Conservation (phyloP, 805 yeast species). For the Millerozyma miso region DNA sequence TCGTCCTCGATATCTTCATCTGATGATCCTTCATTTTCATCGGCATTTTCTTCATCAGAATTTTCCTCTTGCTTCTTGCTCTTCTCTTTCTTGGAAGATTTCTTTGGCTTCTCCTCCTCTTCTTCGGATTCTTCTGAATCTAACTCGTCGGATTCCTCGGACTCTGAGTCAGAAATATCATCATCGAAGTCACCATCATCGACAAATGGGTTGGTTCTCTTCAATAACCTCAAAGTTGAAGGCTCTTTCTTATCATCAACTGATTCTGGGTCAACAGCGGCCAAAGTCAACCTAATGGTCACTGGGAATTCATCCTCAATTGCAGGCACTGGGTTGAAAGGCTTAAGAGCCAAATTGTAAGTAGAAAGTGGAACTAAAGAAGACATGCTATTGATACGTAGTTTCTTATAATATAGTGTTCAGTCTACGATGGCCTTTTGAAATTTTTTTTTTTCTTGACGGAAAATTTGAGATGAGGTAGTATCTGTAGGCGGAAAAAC, state of each 20-base stretch:
- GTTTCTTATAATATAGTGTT: not conserved
- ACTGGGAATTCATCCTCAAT: conserved; percentile 82
- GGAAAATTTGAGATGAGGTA: not conserved
- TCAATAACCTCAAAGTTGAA: conserved; percentile 83
- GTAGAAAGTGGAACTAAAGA: conserved; percentile 79
- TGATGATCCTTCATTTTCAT: conserved; percentile 48
- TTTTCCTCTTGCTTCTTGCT: conserved; percentile 19
- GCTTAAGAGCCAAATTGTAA: conserved; percentile 78
- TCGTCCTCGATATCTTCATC: conserved; percentile 60
- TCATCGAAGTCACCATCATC: conserved; percentile 44
- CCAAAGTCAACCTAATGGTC: conserved; percentile 87
- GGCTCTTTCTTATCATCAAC: conserved; percentile 79
- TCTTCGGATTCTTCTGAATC: conserved; percentile 33
- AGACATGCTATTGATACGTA: conserved; percentile 44
- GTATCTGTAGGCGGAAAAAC: too few species aligned
- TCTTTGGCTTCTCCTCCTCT: conserved; percentile 20
- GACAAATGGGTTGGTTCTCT: conserved; percentile 48
- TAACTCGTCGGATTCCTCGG: conserved; percentile 42
- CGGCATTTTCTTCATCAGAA: conserved; percentile 47
- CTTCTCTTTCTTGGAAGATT: conserved; percentile 15
- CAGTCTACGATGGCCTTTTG: not conserved
- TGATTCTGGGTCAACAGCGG: conserved; percentile 90
- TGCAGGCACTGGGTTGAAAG: conserved; percentile 85
- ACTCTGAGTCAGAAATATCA: conserved; percentile 40
- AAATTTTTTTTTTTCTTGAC: conserved; percentile 1